Evolutionary conservation across 1,139 yeast species (phyloP), one percentile per base, ranked within the genome.

Genomic region (Suhomyces choctaworum): DNA sequence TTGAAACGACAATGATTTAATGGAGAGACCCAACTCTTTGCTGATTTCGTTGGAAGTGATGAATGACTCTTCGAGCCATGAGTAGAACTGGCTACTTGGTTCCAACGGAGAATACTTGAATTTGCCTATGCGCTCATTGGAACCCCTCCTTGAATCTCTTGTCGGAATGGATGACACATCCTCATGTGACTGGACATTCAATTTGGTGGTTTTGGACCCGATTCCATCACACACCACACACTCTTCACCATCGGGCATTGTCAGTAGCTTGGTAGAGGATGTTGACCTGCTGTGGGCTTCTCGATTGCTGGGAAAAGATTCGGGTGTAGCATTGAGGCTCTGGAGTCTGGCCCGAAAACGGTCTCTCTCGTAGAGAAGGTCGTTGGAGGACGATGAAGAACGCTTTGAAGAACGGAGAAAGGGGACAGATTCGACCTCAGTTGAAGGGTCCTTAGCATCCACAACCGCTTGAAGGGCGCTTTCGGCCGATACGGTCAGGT

Each of bases 311-410:
- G 7, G 6, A 8, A 8, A 17, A 7, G 20, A 17, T 17, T 40
- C 46, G 8, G 27, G 30, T 4, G 35, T n/a, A 4, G 40, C 35
- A 42, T 70, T 70, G 44, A 70, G 58, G 25, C 61, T 59, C 34
- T 60, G 64, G 17, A 66, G 50, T 22, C 76, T 48, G 6, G 75
- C 73, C 31, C 71, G 49, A 40, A 70, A 70, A 26, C 76, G 50
- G 41, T 70, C 76, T 28, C 76, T 48, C 45, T 70, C 76, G 45
- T 66, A 66, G 9, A 64, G 27, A 24, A 60, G 51, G 44, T 70
- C 76, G 41, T 68, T 69, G 8, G 76, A 70, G 5, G 70, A 48
- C 3, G 74, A 68, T 1, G 68, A 61, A 1, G 74, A 60, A 21
- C 77, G 46, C 44, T 71, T 71, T 25, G 55, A 37, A 10, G 47